These are phyloP conservation scores for Ilex paraguariensis DNA, from an alignment of 305 asterid genomes.

Conservation along the genomic window DNA sequence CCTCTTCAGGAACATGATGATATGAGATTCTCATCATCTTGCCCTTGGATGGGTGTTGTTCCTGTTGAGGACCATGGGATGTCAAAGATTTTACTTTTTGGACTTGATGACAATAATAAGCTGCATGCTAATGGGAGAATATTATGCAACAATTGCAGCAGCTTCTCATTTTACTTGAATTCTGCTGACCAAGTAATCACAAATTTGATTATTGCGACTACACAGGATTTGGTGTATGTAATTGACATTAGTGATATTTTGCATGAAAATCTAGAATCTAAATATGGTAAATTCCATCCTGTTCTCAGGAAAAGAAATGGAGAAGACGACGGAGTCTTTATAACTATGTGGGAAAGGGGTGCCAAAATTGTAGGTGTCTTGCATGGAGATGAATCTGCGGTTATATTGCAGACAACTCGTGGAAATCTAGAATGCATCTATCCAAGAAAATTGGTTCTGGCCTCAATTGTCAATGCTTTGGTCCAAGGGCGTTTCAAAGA, in stretches of 20 bases:
- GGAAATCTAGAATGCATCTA: slow-evolving; percentile 95
- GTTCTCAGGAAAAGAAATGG: slow-evolving; percentile 43
- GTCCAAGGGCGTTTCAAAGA: slow-evolving; percentile 64
- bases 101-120: slow-evolving; percentile 77
- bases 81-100: slow-evolving; percentile 58
- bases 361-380: slow-evolving; percentile 70
- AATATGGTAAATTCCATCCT: slow-evolving; percentile 72
- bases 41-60: slow-evolving; percentile 71
- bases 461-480: slow-evolving; percentile 76
- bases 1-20: slow-evolving; percentile 54
- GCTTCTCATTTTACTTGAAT: slow-evolving; percentile 79
- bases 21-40: slow-evolving; percentile 61
- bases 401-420: slow-evolving; percentile 74
- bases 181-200: slow-evolving; percentile 57
- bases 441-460: slow-evolving; percentile 79
- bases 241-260: slow-evolving; percentile 68
- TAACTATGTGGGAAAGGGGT: slow-evolving; percentile 87
- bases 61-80: slow-evolving; percentile 35
- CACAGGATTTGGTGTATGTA: slow-evolving; percentile 76
- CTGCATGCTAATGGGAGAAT: slow-evolving; percentile 57
- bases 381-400: slow-evolving; percentile 94
- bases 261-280: slow-evolving; percentile 50
- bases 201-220: slow-evolving; percentile 70
- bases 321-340: slow-evolving; percentile 46
- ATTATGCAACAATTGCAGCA: slow-evolving; percentile 77